These are phyloP conservation scores for Pleomassaria siparia DNA, from an alignment of 2,329 filamentous ascomycete genomes.

Conservation along the genomic window DNA sequence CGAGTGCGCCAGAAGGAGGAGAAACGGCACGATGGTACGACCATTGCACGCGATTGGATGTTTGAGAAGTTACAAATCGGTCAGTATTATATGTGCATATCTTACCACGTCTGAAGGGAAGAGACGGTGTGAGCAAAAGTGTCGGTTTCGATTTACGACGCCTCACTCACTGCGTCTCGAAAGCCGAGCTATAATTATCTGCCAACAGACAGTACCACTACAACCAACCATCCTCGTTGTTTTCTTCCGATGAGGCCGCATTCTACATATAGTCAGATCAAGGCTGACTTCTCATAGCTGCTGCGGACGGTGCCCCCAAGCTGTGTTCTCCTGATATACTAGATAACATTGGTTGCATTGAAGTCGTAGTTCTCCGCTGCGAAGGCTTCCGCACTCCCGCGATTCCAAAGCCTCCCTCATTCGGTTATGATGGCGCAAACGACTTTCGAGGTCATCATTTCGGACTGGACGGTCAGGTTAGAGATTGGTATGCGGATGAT, in stretches of 20 bases:
- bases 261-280: background rate
- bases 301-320: conserved; percentile 41
- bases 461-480: conserved; percentile 14
- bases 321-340: conserved; percentile 33
- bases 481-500: background rate
- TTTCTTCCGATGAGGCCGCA: too few species aligned
- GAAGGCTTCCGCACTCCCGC: conserved; percentile 23
- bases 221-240: too few species aligned
- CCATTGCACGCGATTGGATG: conserved; percentile 55
- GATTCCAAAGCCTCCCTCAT: background rate
- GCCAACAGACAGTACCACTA: too few species aligned
- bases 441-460: conserved; percentile 19
- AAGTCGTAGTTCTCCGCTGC: conserved; percentile 51
- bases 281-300: conserved; percentile 32
- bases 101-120: too few species aligned
- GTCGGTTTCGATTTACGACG: too few species aligned
- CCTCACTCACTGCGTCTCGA: too few species aligned
- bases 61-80: conserved; percentile 54
- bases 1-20: conserved; percentile 58
- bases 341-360: conserved; percentile 50
- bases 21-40: conserved; percentile 47
- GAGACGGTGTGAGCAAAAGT: too few species aligned
- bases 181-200: too few species aligned
- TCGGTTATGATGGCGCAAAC: conserved; percentile 33
- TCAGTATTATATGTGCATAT: too few species aligned